Conservation (phyloP, 2,329 filamentous ascomycete genomes). For the Parastagonospora nodorum region DNA sequence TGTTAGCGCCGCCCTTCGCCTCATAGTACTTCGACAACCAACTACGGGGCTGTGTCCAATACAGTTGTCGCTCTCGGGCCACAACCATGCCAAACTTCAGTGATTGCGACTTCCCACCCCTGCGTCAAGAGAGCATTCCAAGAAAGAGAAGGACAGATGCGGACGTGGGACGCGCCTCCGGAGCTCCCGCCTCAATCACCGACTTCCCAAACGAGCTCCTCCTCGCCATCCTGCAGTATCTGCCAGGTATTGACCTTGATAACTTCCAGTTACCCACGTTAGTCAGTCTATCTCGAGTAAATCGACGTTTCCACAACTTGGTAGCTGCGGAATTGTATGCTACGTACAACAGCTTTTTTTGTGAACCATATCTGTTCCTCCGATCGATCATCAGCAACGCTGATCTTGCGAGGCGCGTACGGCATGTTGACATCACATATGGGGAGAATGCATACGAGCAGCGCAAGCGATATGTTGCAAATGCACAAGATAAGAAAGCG, state of each 20-base stretch:
- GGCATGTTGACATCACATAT: slow-evolving; percentile 18
- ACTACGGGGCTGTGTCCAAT: too few species aligned
- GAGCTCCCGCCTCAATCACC: slow-evolving; percentile 11
- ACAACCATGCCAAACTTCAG: slow-evolving; percentile 19
- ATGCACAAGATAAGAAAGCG: slow-evolving; percentile 29
- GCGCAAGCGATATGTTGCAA: slow-evolving; percentile 15
- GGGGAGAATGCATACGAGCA: slow-evolving; percentile 9
- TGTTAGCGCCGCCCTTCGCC: too few species aligned
- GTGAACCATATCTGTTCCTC: slow-evolving; percentile 35
- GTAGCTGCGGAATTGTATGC: slow-evolving; percentile 26
- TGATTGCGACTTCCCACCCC: slow-evolving; percentile 24
- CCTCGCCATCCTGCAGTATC: slow-evolving; percentile 28
- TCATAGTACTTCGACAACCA: too few species aligned
- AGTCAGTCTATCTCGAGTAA: slow-evolving; percentile 27
- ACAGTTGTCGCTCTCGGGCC: background rate
- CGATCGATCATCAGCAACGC: slow-evolving; percentile 29
- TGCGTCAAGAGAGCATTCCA: slow-evolving; percentile 18
- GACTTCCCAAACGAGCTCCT: slow-evolving; percentile 37
- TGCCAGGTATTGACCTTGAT: slow-evolving; percentile 21
- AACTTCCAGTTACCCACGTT: slow-evolving; percentile 24
- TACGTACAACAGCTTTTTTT: slow-evolving; percentile 25
- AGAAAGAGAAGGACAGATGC: background rate
- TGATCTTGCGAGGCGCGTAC: slow-evolving; percentile 20
- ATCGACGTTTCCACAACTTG: slow-evolving; percentile 25
- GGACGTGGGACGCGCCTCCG: background rate